Base-by-base conservation (phyloP, 2,329 filamentous ascomycete species). In the Monosporascus cannonballus region DNA sequence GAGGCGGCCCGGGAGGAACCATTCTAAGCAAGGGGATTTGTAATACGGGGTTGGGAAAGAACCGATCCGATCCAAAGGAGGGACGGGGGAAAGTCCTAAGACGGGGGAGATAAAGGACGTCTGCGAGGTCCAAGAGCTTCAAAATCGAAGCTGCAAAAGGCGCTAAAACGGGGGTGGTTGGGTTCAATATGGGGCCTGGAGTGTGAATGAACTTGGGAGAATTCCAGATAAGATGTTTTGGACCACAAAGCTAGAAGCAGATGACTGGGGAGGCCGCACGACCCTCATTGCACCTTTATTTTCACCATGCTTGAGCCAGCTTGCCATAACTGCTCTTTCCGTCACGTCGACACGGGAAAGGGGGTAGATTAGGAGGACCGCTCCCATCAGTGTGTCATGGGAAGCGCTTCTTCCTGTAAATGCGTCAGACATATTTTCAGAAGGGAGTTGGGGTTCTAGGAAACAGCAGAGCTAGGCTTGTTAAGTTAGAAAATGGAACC, bases 81-180 rank as follows among this genome's bases (percentile, higher is more conserved):
- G 3, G 20, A 22, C 20, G 20, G 20, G 20, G 20, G 20, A 22
- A 22, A 22, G 20, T 22, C 20, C 20, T 22, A 22, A 22, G 20
- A 22, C 20, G 20, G 20, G 3, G 20, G 20, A 22, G 20, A 22
- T 22, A 22, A 22, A 22, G 20, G 20, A 22, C 47, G 46, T 48
- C 46, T 51, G 38, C 42, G 47, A 52, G 54, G 47, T 11, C 25
- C 20, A 49, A 52, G 44, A 55, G 56, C 50, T 59, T 60, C 58
- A 62, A 62, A 60, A 59, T 55, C 54, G 52, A 58, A 60, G 59
- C 58, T 61, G 17, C 17, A 18, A 6, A 66, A 54, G 65, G 62
- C 56, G 59, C 60, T 60, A 67, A 65, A 66, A 41, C 17, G 18
- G 18, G 18, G 38, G 39, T 5, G 8, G 2, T n/a, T 42, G 9